Evolutionary conservation across 75 land plant species (phyloP), one percentile per base, ranked within the genome.

Genomic region (Isoetes taiwanensis): DNA sequence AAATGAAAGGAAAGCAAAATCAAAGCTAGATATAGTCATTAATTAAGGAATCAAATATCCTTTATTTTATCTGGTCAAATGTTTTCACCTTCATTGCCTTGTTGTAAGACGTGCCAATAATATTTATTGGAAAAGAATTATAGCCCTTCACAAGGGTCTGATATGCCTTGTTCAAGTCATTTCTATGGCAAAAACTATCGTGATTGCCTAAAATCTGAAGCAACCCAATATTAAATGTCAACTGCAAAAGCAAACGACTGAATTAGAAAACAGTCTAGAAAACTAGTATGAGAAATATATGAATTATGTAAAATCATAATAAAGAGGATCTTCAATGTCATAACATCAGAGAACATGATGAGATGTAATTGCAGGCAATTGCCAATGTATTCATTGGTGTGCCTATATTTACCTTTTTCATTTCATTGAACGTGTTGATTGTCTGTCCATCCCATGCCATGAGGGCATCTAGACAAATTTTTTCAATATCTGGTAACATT

Each of bases 41-140:
- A n/a, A n/a, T n/a, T n/a, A n/a, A n/a, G n/a, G n/a, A n/a, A n/a
- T n/a, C n/a, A n/a, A n/a, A n/a, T n/a, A n/a, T n/a, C n/a, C n/a
- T n/a, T n/a, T n/a, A n/a, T n/a, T n/a, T n/a, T n/a, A n/a, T n/a
- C n/a, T n/a, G n/a, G n/a, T n/a, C n/a, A n/a, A n/a, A n/a, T n/a
- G n/a, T n/a, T n/a, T n/a, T n/a, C n/a, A 70, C 95, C 70, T 81
- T 85, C 90, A 88, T 88, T 0, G 95, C 59, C 35, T 76, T 76
- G 76, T 81, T 53, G 71, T 77, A 88, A 6, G 72, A 71, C 11
- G 90, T 79, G 0, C 95, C 90, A 0, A 90, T 85, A 19, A 85
- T 64, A 32, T 88, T 81, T 10, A 88, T 70, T 16, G 95, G 83
- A 83, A 88, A 83, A 5, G 86, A 88, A 28, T 88, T 88, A 68